phyloP scores from a whole-genome alignment of 2,329 filamentous ascomycete species.

The Diaporthe sp. region DNA sequence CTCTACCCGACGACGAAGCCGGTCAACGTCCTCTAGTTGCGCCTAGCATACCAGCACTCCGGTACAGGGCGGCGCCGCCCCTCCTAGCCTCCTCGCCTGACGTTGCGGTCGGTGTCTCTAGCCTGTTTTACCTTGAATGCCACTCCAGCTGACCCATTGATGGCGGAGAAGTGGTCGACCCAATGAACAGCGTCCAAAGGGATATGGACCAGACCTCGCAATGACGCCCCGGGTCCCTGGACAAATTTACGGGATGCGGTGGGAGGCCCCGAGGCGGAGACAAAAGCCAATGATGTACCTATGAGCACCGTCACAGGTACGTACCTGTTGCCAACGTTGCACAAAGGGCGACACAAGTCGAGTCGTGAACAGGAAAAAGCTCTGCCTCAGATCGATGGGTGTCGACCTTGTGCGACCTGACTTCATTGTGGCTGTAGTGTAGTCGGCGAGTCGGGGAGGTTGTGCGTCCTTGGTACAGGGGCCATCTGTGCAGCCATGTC shows the following conservation, averaged over 20 bases:
- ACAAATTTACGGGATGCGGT: background rate
- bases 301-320: conserved; percentile 25
- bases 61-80: conserved; percentile 37
- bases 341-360: conserved; percentile 27
- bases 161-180: conserved; percentile 17
- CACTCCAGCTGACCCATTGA: conserved; percentile 27
- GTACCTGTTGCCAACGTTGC: conserved; percentile 28
- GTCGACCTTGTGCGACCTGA: conserved; percentile 28
- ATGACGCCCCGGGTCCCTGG: conserved; percentile 18
- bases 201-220: conserved; percentile 17
- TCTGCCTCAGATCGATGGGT: conserved; percentile 23
- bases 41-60: conserved; percentile 38
- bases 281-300: background rate
- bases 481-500: conserved; percentile 18
- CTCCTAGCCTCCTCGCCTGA: conserved; percentile 8
- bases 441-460: conserved; percentile 41
- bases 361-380: conserved; percentile 20
- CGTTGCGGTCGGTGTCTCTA: conserved; percentile 26
- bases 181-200: conserved; percentile 7
- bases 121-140: conserved; percentile 29
- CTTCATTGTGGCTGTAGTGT: conserved; percentile 38
- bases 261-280: conserved; percentile 6
- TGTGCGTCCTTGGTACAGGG: conserved; percentile 25
- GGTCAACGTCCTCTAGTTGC: conserved; percentile 34
- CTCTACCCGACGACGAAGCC: conserved; percentile 37